phyloP scores from a whole-genome alignment of 192 early-diverging fungal species.

The Piromyces sp. region DNA sequence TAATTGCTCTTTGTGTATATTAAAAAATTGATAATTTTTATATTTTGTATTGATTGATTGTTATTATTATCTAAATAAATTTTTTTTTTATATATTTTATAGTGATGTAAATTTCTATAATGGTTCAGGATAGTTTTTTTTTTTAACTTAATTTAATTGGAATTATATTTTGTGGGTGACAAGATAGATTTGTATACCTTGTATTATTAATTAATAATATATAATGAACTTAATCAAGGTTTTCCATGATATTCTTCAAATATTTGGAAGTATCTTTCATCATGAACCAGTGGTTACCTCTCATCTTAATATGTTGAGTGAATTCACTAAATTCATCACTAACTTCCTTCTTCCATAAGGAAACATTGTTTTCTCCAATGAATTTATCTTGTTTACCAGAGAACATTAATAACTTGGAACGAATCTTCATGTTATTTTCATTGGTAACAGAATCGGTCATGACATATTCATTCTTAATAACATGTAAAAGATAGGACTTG shows the following conservation, averaged over 20 bases:
- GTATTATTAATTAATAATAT: too few relatives aligned
- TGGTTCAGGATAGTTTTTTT: too few relatives aligned
- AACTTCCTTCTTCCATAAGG: background rate
- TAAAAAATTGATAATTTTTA: too few relatives aligned
- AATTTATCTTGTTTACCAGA: background rate
- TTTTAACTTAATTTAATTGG: too few relatives aligned
- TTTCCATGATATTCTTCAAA: background rate
- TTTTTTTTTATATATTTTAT: too few relatives aligned
- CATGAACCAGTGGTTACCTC: background rate
- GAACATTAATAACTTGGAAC: background rate
- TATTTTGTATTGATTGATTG: too few relatives aligned
- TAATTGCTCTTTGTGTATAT: too few relatives aligned
- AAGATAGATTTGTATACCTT: too few relatives aligned
- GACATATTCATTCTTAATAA: background rate
- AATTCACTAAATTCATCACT: background rate
- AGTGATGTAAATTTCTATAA: too few relatives aligned
- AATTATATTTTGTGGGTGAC: too few relatives aligned
- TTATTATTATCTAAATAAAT: too few relatives aligned
- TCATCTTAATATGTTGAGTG: background rate
- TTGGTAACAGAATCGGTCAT: background rate
- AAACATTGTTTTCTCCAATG: background rate
- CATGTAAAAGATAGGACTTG: background rate
- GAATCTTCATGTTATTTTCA: background rate
- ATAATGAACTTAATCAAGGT: background rate
- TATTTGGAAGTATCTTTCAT: background rate